phyloP scores from a whole-genome alignment of 148 eudicot genomes.

The Linanthus parryae region DNA sequence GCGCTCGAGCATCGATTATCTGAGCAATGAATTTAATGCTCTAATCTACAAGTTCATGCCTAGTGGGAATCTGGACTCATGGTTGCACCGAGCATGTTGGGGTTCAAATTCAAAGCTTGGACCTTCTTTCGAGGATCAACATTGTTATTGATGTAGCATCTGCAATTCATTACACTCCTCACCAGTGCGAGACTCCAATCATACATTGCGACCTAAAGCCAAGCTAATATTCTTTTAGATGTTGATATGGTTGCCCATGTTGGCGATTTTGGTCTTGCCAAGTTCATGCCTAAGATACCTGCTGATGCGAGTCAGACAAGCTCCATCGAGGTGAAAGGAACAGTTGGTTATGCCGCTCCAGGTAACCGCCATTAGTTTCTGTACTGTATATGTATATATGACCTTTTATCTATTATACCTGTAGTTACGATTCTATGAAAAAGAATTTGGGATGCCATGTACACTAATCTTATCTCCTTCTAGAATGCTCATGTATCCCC shows the following conservation, averaged over 20 bases:
- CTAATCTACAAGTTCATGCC: neutral
- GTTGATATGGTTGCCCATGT: conserved; percentile 6
- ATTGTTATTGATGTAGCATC: conserved; percentile 3
- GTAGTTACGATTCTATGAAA: no score
- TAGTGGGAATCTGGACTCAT: neutral
- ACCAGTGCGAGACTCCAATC: conserved; percentile 3
- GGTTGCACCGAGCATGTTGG: no score
- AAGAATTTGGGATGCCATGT: no score
- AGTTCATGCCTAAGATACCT: conserved; percentile 5
- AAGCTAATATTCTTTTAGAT: neutral
- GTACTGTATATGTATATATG: no score
- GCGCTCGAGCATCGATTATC: conserved; percentile 1
- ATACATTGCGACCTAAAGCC: conserved; percentile 11
- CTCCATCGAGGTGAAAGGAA: conserved; percentile 2
- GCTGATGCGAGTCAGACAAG: neutral
- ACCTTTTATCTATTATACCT: no score
- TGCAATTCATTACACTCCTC: conserved; percentile 6
- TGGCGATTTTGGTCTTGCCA: conserved; percentile 13
- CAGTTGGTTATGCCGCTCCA: conserved; percentile 7
- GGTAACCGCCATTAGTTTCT: no score
- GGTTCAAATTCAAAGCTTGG: neutral
- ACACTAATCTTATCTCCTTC: no score
- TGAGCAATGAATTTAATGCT: neutral
- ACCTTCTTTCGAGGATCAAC: conserved; percentile 4
- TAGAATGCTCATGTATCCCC: no score